Evolutionary conservation across 2,329 filamentous ascomycete species (phyloP).

Genomic region (Epicoccum nigrum): DNA sequence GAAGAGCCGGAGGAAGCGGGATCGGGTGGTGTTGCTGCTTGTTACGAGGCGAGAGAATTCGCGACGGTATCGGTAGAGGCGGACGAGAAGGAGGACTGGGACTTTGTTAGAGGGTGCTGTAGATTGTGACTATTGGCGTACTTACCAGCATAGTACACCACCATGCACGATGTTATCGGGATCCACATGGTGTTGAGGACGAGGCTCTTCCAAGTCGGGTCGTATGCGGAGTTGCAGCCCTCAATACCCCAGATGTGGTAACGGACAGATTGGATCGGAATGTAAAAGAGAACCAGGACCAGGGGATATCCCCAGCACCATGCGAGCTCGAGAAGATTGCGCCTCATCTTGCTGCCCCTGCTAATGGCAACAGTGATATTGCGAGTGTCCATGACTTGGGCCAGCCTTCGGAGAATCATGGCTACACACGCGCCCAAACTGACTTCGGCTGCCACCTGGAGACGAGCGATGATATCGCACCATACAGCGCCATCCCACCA

Average conservation of each 20-base stretch:
- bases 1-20: constrained; percentile 67
- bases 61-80: constrained; percentile 65
- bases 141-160: constrained; percentile 64
- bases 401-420: constrained; percentile 66
- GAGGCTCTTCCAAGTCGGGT: constrained; percentile 64
- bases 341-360: constrained; percentile 54
- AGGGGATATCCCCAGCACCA: constrained; percentile 64
- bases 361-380: constrained; percentile 59
- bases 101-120: constrained; percentile 17
- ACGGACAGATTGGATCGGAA: constrained; percentile 63
- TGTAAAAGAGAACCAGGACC: constrained; percentile 62
- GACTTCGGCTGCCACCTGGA: constrained; percentile 60
- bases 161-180: constrained; percentile 59
- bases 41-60: constrained; percentile 64
- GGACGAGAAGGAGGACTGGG: constrained; percentile 63
- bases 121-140: constrained; percentile 8
- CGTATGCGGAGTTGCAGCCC: constrained; percentile 63
- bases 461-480: constrained; percentile 69
- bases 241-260: constrained; percentile 65
- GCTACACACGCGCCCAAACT: constrained; percentile 60
- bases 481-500: constrained; percentile 66
- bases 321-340: constrained; percentile 57
- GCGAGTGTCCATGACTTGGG: constrained; percentile 65
- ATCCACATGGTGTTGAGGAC: constrained; percentile 63
- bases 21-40: constrained; percentile 60